These are phyloP conservation scores for Aspergillus chevalieri DNA, from an alignment of 2,329 filamentous ascomycete species.

Conservation along the genomic window DNA sequence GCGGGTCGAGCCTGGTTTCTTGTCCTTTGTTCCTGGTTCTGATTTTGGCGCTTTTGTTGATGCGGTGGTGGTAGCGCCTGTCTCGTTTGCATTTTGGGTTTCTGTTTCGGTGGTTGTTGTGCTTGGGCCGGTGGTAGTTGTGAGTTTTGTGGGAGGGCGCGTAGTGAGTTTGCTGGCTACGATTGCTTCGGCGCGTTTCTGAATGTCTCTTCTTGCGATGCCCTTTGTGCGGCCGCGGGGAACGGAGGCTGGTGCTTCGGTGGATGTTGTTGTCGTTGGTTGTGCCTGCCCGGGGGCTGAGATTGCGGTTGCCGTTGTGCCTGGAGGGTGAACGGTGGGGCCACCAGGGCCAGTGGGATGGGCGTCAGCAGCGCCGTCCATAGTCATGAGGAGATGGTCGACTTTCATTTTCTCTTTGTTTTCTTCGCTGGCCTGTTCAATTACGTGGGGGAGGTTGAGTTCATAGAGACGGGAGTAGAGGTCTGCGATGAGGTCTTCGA, in stretches of 20 bases:
- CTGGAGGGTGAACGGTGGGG: neutral
- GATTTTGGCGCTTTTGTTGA: conserved; percentile 7
- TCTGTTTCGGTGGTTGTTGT: neutral
- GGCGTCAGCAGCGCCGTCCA: conserved; percentile 26
- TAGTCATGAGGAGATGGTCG: conserved; percentile 41
- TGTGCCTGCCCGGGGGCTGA: conserved; percentile 22
- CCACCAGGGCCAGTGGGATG: conserved; percentile 10
- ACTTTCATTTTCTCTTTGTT: conserved; percentile 44
- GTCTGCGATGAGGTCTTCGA: conserved; percentile 92
- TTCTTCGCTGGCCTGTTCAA: conserved; percentile 39
- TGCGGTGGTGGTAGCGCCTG: conserved; percentile 13
- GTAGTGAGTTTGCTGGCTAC: conserved; percentile 34
- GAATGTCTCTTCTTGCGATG: conserved; percentile 55
- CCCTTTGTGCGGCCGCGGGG: conserved; percentile 47
- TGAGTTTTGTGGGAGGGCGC: conserved; percentile 20
- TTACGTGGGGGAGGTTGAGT: conserved; percentile 31
- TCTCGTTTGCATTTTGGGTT: conserved; percentile 3
- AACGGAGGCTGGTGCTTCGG: conserved; percentile 23
- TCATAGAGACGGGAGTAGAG: conserved; percentile 62
- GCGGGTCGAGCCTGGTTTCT: conserved; percentile 25
- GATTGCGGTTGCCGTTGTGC: conserved; percentile 13
- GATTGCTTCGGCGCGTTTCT: conserved; percentile 54
- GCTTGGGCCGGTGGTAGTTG: conserved; percentile 12
- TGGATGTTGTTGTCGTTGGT: neutral
- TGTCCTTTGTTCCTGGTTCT: conserved; percentile 34